A percentile compares a stretch with the other conserved stretches of the same genome.
Evolutionary conservation across 1,139 yeast species (phyloP).

Genomic region (Eremothecium cymbalariae): DNA sequence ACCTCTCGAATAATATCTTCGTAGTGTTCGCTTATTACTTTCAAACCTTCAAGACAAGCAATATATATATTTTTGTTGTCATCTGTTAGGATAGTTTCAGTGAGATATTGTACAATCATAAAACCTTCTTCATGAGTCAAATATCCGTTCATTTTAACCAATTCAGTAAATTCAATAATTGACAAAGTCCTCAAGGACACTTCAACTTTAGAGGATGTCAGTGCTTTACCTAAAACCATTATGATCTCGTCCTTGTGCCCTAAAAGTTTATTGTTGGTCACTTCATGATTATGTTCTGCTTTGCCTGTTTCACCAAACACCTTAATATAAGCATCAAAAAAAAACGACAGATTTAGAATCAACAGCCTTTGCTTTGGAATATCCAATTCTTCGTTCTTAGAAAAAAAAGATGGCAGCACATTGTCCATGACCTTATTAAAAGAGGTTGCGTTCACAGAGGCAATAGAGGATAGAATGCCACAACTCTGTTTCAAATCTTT

Average conservation of each 20-base stretch:
- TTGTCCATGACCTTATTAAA: slow-evolving; percentile 42
- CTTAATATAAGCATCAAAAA: slow-evolving; percentile 39
- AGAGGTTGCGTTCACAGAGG: slow-evolving; percentile 37
- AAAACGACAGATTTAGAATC: slow-evolving; percentile 51
- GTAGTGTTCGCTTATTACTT: slow-evolving; percentile 36
- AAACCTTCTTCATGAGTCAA: slow-evolving; percentile 49
- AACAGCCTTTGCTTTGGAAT: slow-evolving; percentile 52
- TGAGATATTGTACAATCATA: slow-evolving; percentile 57
- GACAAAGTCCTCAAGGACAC: slow-evolving; percentile 61
- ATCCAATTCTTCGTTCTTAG: slow-evolving; percentile 26
- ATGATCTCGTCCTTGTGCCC: slow-evolving; percentile 57
- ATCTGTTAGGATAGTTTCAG: slow-evolving; percentile 49
- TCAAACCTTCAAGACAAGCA: slow-evolving; percentile 46
- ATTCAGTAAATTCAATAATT: slow-evolving; percentile 52
- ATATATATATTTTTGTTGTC: slow-evolving; percentile 37
- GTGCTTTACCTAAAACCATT: slow-evolving; percentile 54
- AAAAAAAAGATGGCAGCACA: slow-evolving; percentile 35
- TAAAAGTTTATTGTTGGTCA: slow-evolving; percentile 32
- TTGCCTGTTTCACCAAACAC: slow-evolving; percentile 29
- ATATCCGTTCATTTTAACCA: slow-evolving; percentile 42
- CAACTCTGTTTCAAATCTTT: slow-evolving; percentile 56
- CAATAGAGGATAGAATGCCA: slow-evolving; percentile 49
- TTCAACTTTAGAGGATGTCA: slow-evolving; percentile 60
- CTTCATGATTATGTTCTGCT: slow-evolving; percentile 12
- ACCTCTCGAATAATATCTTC: slow-evolving; percentile 47